These are phyloP conservation scores for Cladosporium halotolerans DNA, from an alignment of 2,329 filamentous ascomycete species.

Conservation along the genomic window DNA sequence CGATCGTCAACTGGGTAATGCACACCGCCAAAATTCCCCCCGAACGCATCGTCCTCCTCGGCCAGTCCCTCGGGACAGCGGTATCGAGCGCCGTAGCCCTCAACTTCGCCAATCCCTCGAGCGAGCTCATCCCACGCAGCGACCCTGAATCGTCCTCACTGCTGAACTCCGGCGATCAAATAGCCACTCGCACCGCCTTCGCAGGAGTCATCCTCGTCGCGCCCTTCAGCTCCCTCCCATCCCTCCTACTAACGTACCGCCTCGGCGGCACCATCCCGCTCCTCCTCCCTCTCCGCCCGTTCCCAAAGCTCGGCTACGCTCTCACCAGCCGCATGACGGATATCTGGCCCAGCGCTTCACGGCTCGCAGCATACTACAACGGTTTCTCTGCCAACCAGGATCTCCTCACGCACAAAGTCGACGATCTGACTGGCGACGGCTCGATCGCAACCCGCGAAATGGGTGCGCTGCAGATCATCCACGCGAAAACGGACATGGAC, in stretches of 20 bases:
- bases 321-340: constrained; percentile 65
- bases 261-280: constrained; percentile 73
- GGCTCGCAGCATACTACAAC: constrained; percentile 60
- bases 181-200: constrained; percentile 51
- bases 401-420: constrained; percentile 31
- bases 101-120: constrained; percentile 46
- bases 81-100: constrained; percentile 71
- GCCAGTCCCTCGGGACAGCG: constrained; percentile 84
- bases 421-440: constrained; percentile 34
- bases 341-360: constrained; percentile 66
- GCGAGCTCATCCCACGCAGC: background rate
- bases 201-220: constrained; percentile 75
- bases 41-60: constrained; percentile 69
- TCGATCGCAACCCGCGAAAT: constrained; percentile 18
- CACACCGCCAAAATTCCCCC: constrained; percentile 58
- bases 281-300: constrained; percentile 64
- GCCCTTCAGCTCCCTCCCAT: constrained; percentile 68
- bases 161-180: background rate
- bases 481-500: constrained; percentile 74
- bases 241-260: constrained; percentile 69
- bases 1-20: constrained; percentile 67
- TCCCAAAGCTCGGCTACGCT: constrained; percentile 57
- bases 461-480: constrained; percentile 61
- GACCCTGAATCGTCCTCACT: constrained; percentile 13
- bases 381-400: constrained; percentile 37